Evolutionary conservation across 768 basidiomycete genomes (phyloP).

Genomic region (Agaricus subrufescens): DNA sequence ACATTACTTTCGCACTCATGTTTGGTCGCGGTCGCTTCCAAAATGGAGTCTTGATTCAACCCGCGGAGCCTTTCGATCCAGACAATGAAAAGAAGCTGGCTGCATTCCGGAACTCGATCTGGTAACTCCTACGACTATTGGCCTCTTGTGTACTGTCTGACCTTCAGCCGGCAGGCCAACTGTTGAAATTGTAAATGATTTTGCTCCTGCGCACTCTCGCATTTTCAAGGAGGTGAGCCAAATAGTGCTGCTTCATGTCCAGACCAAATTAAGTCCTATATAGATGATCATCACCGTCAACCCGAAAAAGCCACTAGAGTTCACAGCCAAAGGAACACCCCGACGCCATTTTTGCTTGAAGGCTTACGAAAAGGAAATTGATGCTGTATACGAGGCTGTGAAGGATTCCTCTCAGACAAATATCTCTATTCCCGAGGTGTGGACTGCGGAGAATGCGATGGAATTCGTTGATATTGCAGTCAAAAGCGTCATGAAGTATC

Average conservation of each 20-base stretch:
- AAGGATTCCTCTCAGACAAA: constrained; percentile 25
- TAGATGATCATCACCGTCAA: constrained; percentile 37
- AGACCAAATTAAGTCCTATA: no score
- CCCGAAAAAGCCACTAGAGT: constrained; percentile 29
- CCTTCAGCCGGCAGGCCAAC: constrained; percentile 25
- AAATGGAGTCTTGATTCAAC: constrained; percentile 35
- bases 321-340: constrained; percentile 22
- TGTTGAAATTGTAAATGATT: constrained; percentile 30
- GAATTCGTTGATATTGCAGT: constrained; percentile 19
- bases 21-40: constrained; percentile 37
- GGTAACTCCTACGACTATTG: not conserved
- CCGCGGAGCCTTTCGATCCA: constrained; percentile 27
- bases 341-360: constrained; percentile 32
- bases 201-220: constrained; percentile 26
- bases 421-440: constrained; percentile 19
- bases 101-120: constrained; percentile 24
- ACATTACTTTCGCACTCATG: constrained; percentile 27
- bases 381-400: constrained; percentile 27
- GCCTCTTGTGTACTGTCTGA: not conserved
- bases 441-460: constrained; percentile 12
- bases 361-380: constrained; percentile 37
- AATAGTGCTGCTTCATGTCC: not conserved
- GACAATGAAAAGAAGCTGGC: constrained; percentile 20
- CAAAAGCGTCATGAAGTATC: constrained; percentile 21
- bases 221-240: constrained; percentile 37